Conservation (phyloP, 2,329 filamentous ascomycete species). For the Rhytidhysteron rufulum region DNA sequence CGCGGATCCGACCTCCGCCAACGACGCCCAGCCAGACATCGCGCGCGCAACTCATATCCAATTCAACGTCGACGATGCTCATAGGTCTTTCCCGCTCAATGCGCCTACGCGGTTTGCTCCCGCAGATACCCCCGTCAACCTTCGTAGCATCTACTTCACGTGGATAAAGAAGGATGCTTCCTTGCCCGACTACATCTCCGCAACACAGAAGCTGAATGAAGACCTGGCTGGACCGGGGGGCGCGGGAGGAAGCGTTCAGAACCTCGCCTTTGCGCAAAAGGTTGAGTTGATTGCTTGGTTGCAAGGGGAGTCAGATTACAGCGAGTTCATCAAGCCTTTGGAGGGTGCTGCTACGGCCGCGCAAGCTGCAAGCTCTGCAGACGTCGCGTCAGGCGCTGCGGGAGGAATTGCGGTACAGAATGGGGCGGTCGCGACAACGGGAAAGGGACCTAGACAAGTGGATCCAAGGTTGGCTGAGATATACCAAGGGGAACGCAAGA, state of each 20-base stretch:
- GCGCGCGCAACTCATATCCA: conserved; percentile 54
- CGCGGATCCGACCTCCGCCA: conserved; percentile 58
- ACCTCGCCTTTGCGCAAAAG: conserved; percentile 85
- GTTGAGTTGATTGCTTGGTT: conserved; percentile 92
- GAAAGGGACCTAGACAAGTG: conserved; percentile 55
- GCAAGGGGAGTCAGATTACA: conserved; percentile 74
- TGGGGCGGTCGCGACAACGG: conserved; percentile 29
- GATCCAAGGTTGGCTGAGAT: conserved; percentile 83
- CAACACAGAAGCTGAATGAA: conserved; percentile 75
- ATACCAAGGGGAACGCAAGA: conserved; percentile 84
- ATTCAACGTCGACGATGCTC: conserved; percentile 59
- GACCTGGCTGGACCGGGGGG: conserved; percentile 57
- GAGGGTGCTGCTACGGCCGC: conserved; percentile 55
- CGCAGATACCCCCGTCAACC: conserved; percentile 64
- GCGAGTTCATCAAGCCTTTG: conserved; percentile 85
- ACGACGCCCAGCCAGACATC: conserved; percentile 60
- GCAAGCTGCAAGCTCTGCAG: conserved; percentile 49
- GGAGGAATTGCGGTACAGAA: conserved; percentile 39
- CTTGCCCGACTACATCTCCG: conserved; percentile 87
- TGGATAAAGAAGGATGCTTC: conserved; percentile 90
- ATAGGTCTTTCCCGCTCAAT: conserved; percentile 64
- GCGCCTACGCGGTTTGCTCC: conserved; percentile 82
- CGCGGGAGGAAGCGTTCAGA: conserved; percentile 68
- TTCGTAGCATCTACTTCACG: conserved; percentile 93
- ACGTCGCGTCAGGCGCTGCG: conserved; percentile 49